phyloP scores from a whole-genome alignment of 2,329 filamentous ascomycete species.

The Penicillium sumatraense region DNA sequence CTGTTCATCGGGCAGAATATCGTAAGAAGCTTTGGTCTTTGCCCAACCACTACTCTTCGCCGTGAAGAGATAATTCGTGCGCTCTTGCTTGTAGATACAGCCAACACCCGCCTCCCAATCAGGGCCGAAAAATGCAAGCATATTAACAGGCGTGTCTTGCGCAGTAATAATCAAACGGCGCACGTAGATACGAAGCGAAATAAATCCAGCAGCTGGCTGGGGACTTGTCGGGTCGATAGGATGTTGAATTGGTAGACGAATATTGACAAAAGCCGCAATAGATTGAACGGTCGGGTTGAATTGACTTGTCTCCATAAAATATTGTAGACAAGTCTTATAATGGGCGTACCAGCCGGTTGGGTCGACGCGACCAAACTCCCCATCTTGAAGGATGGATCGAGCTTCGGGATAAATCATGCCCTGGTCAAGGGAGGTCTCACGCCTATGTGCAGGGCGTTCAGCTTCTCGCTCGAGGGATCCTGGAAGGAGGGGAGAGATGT shows the following conservation, averaged over 20 bases:
- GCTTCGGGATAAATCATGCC: conserved; percentile 19
- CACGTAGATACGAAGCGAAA: conserved; percentile 84
- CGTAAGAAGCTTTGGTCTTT: conserved; percentile 85
- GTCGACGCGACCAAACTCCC: conserved; percentile 52
- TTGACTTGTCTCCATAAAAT: conserved; percentile 89
- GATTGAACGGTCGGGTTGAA: conserved; percentile 79
- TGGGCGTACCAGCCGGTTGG: conserved; percentile 90
- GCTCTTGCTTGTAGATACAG: conserved; percentile 81
- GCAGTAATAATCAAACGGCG: conserved; percentile 92
- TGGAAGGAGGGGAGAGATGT: conserved; percentile 24
- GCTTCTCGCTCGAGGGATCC: conserved; percentile 32
- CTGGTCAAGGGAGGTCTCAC: conserved; percentile 16
- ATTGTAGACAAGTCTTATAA: conserved; percentile 82
- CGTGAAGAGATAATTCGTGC: conserved; percentile 91
- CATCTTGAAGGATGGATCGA: conserved; percentile 13
- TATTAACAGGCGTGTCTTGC: conserved; percentile 79
- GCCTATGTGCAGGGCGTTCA: conserved; percentile 34
- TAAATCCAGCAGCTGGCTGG: conserved; percentile 32
- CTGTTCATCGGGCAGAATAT: conserved; percentile 79
- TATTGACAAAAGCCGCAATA: conserved; percentile 88
- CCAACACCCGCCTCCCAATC: conserved; percentile 82
- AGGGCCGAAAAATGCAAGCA: conserved; percentile 92
- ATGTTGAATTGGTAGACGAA: conserved; percentile 70
- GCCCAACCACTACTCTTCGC: conserved; percentile 91
- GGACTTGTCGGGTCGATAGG: conserved; percentile 65